Evolutionary conservation across 345 rosid species (phyloP).

Genomic region (Salix udensis): DNA sequence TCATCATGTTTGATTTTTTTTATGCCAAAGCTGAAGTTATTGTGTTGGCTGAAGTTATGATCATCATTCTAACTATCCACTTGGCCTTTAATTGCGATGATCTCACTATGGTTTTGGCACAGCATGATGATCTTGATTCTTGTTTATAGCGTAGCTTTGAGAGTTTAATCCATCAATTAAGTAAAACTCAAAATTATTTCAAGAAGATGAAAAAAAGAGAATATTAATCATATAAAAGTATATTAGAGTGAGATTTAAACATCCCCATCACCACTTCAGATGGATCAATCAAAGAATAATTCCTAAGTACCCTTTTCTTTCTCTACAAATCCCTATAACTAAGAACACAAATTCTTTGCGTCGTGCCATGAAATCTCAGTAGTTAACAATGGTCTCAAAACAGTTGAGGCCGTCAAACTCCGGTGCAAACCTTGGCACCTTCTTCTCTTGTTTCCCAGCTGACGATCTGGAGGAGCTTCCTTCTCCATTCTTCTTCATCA

Average conservation of each 20-base stretch:
- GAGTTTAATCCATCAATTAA: neutral
- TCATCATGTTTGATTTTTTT: too few species aligned
- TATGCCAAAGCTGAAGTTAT: too few species aligned
- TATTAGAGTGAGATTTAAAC: neutral
- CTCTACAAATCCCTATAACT: neutral
- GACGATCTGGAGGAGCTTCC: neutral
- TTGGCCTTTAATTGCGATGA: too few species aligned
- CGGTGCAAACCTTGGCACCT: conserved; percentile 46
- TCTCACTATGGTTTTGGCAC: too few species aligned
- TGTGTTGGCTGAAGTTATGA: too few species aligned
- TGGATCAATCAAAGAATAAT: neutral
- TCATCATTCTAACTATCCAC: neutral
- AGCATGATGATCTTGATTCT: too few species aligned
- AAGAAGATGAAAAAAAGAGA: neutral
- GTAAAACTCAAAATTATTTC: neutral
- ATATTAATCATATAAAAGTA: too few species aligned
- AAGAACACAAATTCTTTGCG: too few species aligned
- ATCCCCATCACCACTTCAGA: neutral
- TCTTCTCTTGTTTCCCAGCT: conserved; percentile 4
- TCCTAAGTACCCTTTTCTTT: neutral
- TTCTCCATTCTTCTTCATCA: neutral
- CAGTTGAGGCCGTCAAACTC: conserved; percentile 68
- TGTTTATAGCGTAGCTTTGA: neutral
- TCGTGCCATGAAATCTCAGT: neutral
- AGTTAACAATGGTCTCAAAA: conserved; percentile 56